Base-by-base conservation (phyloP, 495 filamentous ascomycete species). In the Aspergillus kassunensis region DNA sequence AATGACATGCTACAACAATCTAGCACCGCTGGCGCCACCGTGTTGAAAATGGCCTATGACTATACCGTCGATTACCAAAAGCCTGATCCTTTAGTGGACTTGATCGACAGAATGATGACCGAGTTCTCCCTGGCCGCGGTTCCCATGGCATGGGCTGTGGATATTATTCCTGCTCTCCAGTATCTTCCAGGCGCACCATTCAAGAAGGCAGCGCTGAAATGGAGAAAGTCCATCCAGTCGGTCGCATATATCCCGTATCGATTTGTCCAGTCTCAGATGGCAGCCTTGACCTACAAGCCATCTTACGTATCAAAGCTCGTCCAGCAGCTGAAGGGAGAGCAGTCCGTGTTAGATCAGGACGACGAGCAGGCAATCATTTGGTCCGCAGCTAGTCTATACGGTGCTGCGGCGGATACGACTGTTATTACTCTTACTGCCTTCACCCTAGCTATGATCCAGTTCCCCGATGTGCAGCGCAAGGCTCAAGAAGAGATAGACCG, bases 401-500 rank as follows among this genome's bases (percentile, higher is more conserved):
- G 77, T 35, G 81, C 74, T 9, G 81, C 80, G 2, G 74, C 76
- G 13, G 81, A 84, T 57, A 83, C 69, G 56, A 80, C 50, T 8
- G 68, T 70, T 2, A 64, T 69, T 1, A 48, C 69, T 5, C 34
- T 76, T 2, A 48, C 35, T 2, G 52, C 55, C 24, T 72, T 76
- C 54, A 57, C 73, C 46, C 55, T 70, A 3, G 73, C 69, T 10
- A 71, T 75, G 66, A 62, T 62, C 6, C n/a, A 71, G 7, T 70
- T 63, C 55, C 75, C 76, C 0, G 56, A 71, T 0, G 70, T 73
- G 0, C 75, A 77, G 44, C 47, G 57, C 27, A 77, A 74, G 33
- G 80, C 79, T 0, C 78, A 80, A 49, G 70, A 65, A 4, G 80
- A 85, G 55, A 59, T 85, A 45, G 80, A 83, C 54, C 60, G 62